Evolutionary conservation across 768 basidiomycete species (phyloP).

Genomic region (Kwoniella heveanensis): DNA sequence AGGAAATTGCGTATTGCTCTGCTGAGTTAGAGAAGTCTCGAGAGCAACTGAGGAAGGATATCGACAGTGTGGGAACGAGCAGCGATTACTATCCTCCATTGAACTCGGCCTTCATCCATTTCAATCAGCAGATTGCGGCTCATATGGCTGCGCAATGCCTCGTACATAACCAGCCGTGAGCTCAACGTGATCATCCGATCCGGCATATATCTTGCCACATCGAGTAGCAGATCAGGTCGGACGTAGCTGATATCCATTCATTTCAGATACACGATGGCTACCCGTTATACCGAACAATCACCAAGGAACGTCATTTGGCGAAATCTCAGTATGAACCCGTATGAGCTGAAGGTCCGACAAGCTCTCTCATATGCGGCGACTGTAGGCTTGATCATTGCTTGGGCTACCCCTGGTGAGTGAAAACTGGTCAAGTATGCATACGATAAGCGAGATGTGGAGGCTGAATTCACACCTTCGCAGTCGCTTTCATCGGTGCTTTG

Average conservation of each 20-base stretch:
- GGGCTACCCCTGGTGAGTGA: constrained; percentile 77
- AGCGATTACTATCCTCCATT: constrained; percentile 54
- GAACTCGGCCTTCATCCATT: constrained; percentile 71
- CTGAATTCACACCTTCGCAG: constrained; percentile 50
- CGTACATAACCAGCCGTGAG: constrained; percentile 70
- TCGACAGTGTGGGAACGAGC: constrained; percentile 39
- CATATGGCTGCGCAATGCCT: constrained; percentile 79
- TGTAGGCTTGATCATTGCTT: constrained; percentile 76
- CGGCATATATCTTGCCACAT: too few relatives aligned
- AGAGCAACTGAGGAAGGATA: constrained; percentile 46
- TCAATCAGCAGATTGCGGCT: constrained; percentile 88
- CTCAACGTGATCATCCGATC: neutral
- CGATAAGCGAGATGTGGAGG: neutral
- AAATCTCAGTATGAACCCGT: constrained; percentile 85
- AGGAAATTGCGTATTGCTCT: constrained; percentile 67
- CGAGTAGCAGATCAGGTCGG: neutral
- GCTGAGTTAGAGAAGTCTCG: constrained; percentile 57
- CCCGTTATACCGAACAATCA: constrained; percentile 75
- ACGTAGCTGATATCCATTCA: neutral
- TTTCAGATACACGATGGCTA: constrained; percentile 64
- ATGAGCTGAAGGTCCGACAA: constrained; percentile 72
- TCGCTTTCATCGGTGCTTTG: constrained; percentile 80
- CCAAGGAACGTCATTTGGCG: constrained; percentile 90
- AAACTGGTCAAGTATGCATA: too few relatives aligned
- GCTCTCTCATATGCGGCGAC: constrained; percentile 74